These are phyloP conservation scores for Psilocybe subaeruginosa DNA, from an alignment of 768 basidiomycete genomes.

Conservation along the genomic window DNA sequence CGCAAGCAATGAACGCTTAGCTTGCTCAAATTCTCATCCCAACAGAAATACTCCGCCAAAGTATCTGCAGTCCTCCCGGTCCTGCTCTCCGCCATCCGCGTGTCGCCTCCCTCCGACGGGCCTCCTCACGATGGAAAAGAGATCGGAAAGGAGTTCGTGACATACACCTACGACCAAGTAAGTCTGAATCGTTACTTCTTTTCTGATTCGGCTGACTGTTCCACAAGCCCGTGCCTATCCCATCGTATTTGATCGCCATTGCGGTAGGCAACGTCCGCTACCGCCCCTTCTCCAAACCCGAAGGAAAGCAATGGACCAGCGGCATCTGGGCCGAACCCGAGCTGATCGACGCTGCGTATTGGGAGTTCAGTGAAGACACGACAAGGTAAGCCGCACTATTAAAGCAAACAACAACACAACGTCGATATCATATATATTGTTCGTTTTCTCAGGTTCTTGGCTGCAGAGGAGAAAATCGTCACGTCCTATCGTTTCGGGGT, in stretches of 20 bases:
- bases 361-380: constrained; percentile 91
- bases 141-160: constrained; percentile 73
- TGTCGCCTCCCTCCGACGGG: constrained; percentile 74
- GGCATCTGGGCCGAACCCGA: constrained; percentile 95
- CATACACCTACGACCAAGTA: constrained; percentile 81
- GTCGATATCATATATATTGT: background rate
- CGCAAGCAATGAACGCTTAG: background rate
- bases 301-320: constrained; percentile 74
- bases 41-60: constrained; percentile 80
- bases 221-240: constrained; percentile 76
- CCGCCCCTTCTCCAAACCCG: constrained; percentile 57
- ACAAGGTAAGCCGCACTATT: constrained; percentile 49
- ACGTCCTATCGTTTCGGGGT: constrained; percentile 83
- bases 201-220: background rate
- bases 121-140: constrained; percentile 73
- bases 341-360: constrained; percentile 72
- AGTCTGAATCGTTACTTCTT: constrained; percentile 13
- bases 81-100: constrained; percentile 81
- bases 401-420: background rate
- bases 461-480: constrained; percentile 74
- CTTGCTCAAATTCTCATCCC: background rate
- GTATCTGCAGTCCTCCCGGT: constrained; percentile 83
- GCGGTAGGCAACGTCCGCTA: constrained; percentile 85
- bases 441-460: constrained; percentile 56
- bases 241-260: constrained; percentile 91